Percentiles rank a stretch among this genome's conserved stretches.
Conservation (phyloP, 2,329 filamentous ascomycete species). For the Ceratocystis cubensis region DNA sequence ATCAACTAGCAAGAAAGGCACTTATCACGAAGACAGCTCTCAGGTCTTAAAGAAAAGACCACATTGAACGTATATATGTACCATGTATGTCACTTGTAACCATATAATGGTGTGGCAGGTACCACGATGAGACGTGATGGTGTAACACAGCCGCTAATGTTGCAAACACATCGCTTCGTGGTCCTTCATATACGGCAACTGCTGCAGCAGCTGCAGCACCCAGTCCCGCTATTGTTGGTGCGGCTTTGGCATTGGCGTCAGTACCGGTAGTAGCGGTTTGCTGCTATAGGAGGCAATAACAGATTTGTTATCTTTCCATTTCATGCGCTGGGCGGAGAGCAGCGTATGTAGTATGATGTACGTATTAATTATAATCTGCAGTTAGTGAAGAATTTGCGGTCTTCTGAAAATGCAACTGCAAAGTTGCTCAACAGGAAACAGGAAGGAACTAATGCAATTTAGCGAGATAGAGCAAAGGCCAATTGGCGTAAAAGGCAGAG, state of each 20-base stretch:
- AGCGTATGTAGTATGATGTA: background rate
- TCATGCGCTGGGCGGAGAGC: background rate
- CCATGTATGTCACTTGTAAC: background rate
- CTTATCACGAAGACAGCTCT: background rate
- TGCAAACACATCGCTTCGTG: background rate
- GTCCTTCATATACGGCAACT: background rate
- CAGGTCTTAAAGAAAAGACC: background rate
- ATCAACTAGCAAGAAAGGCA: background rate
- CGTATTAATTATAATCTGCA: background rate
- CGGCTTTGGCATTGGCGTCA: too few relatives aligned
- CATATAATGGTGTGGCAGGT: background rate
- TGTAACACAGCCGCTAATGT: background rate
- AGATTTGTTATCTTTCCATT: background rate
- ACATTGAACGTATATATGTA: background rate
- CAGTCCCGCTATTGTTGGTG: background rate
- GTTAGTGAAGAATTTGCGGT: background rate
- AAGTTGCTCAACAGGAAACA: conserved; percentile 9
- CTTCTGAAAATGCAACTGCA: background rate
- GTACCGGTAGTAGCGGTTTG: background rate
- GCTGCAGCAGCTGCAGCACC: background rate
- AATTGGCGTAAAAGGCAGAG: background rate
- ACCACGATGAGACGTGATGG: conserved; percentile 8
- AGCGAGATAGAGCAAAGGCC: background rate
- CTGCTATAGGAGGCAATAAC: background rate
- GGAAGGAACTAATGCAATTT: background rate